These are phyloP conservation scores for Noccaea caerulescens DNA, from an alignment of 345 rosid species.

Conservation along the genomic window DNA sequence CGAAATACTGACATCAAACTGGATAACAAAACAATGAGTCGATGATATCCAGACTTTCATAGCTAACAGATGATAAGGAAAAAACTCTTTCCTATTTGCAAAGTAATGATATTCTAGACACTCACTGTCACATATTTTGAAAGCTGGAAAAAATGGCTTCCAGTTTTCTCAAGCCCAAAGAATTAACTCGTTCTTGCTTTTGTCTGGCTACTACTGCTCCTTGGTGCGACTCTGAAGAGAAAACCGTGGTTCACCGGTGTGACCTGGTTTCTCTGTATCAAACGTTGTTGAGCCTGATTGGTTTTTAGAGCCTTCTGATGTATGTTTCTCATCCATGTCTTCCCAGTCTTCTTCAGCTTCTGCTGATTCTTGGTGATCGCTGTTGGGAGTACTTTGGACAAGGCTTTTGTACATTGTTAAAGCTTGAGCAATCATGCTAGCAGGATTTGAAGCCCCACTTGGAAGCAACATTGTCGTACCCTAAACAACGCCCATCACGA, in stretches of 20 bases:
- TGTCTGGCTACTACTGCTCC: conserved; percentile 22
- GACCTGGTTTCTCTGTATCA: conserved; percentile 31
- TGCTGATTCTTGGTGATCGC: conserved; percentile 37
- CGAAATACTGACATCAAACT: not conserved
- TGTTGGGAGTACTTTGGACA: conserved; percentile 47
- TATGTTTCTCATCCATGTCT: conserved; percentile 34
- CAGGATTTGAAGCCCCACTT: conserved; percentile 65
- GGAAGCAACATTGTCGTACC: conserved; percentile 95
- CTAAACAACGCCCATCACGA: conserved; percentile 41
- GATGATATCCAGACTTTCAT: conserved; percentile 2
- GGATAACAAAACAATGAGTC: not conserved
- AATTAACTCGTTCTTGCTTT: conserved; percentile 24
- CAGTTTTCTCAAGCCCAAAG: conserved; percentile 25
- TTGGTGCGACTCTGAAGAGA: conserved; percentile 66
- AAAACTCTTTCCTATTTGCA: conserved; percentile 26
- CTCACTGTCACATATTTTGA: conserved; percentile 6
- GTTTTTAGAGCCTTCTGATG: conserved; percentile 41
- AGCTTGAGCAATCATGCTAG: conserved; percentile 80
- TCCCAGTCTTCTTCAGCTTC: conserved; percentile 32
- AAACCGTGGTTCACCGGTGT: conserved; percentile 44
- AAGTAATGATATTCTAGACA: conserved; percentile 15
- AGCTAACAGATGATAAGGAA: not conserved
- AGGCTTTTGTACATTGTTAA: conserved; percentile 78
- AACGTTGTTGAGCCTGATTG: conserved; percentile 35
- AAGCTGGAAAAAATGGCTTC: conserved; percentile 13